Base-by-base conservation (phyloP, 192 early-diverging fungal species). In the Umbelopsis vinacea region DNA sequence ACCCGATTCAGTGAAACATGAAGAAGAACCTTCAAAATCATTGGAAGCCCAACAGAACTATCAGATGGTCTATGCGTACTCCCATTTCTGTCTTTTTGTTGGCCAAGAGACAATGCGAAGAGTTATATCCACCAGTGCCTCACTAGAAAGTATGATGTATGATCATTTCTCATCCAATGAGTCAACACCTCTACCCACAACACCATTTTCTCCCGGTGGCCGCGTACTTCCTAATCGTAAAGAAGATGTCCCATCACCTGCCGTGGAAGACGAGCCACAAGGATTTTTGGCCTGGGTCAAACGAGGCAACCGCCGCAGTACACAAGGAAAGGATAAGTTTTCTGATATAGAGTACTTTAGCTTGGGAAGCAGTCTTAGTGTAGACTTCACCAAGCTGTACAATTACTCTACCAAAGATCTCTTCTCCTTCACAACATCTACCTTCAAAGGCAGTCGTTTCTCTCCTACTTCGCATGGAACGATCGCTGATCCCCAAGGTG, bases 31-130 rank as follows among this genome's bases (percentile, higher is more conserved):
- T 6, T 50, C 77, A 6, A 73, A 77, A 19, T 69, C 76, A 6
- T 76, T 84, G n/a, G 84, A 86, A 40, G 67, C 77, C 4, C 84
- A 85, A 67, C 77, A 77, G 12, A 78, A 82, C 23, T 82, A 86
- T 29, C 85, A 86, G 84, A 89, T 87, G 84, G 80, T 89, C 33
- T 89, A 83, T 70, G 84, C 87, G 9, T 87, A 89, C 69, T 85
- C 82, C 0, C 81, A 80, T 54, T 77, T 89, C 10, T 87, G 84
- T 67, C 69, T 74, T 0, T 84, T 86, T 66, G 84, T 89, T 23
- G 85, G 84, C 1, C 81, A 83, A 73, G 84, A 83, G 11, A 79
- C 77, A 8, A 85, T 89, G 80, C 81, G 77, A 22, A 74, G 84
- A 70, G 54, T 80, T 66, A 84, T 89, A 57, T 82, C 83, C 9